Percentiles rank a stretch among this genome's conserved stretches.
These are phyloP conservation scores for Candida dubliniensis DNA, from an alignment of 1,139 yeast species.

Conservation along the genomic window DNA sequence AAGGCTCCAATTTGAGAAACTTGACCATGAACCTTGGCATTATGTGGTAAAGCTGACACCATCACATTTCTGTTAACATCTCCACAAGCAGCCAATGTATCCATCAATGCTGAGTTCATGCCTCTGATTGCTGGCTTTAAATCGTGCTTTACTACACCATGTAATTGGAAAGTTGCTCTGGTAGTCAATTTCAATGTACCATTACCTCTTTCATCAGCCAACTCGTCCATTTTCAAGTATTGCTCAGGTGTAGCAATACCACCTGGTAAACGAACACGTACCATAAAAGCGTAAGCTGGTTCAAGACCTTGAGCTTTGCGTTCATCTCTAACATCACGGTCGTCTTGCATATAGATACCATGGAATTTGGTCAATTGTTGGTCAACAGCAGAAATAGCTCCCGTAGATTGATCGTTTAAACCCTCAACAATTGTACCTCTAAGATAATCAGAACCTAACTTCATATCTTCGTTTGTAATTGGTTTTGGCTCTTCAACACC, in stretches of 20 bases:
- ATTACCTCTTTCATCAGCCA: slow-evolving; percentile 83
- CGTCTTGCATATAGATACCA: slow-evolving; percentile 98
- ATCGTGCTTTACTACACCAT: slow-evolving; percentile 89
- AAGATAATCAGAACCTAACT: slow-evolving; percentile 77
- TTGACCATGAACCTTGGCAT: slow-evolving; percentile 79
- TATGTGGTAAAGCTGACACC: slow-evolving; percentile 83
- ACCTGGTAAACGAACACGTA: slow-evolving; percentile 93
- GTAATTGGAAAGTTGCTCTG: slow-evolving; percentile 96
- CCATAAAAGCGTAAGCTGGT: slow-evolving; percentile 96
- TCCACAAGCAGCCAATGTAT: slow-evolving; percentile 97
- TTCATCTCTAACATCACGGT: slow-evolving; percentile 91
- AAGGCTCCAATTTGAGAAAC: slow-evolving; percentile 60
- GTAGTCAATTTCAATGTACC: slow-evolving; percentile 94
- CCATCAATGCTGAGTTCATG: slow-evolving; percentile 86
- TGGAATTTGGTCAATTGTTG: slow-evolving; percentile 96
- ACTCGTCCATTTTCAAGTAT: slow-evolving; percentile 82
- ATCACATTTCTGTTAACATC: slow-evolving; percentile 97
- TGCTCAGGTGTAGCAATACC: slow-evolving; percentile 87
- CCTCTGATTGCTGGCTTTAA: slow-evolving; percentile 91
- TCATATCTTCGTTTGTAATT: slow-evolving; percentile 93
- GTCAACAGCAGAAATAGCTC: slow-evolving; percentile 89
- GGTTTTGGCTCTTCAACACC: slow-evolving; percentile 96
- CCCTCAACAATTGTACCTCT: slow-evolving; percentile 95
- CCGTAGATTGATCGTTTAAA: slow-evolving; percentile 76
- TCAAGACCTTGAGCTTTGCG: slow-evolving; percentile 90